Base-by-base conservation (phyloP, 768 basidiomycete genomes). In the Trichaptum fuscoviolaceum region DNA sequence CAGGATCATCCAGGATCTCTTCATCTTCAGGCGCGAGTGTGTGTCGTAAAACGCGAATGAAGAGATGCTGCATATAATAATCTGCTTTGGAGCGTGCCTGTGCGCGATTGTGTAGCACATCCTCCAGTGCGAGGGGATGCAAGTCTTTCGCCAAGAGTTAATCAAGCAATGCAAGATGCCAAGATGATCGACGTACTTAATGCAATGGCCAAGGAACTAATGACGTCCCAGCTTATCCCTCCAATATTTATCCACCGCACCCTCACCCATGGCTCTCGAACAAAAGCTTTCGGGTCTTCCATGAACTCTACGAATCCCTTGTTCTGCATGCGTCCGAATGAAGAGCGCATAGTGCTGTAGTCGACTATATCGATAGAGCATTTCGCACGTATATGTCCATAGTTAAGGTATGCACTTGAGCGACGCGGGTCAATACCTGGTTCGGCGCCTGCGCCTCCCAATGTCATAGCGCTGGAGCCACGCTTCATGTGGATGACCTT, bases 231-330 rank as follows among this genome's bases (percentile, higher is more conserved):
- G 69, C 84, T 78, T 52, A 83, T 77, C 6, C 90, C 90, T 25
- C 83, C 85, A 68, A 91, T 81, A 69, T 89, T 88, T 64, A 91
- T 90, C 89, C 89, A 92, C 63, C 90, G 77, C 20, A 89, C 90
- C 71, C 84, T 88, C 27, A 83, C 84, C 87, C 87, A 89, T 3
- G 83, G 75, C 68, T 86, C 84, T 65, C 80, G 79, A 65, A 76
- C 74, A 66, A 83, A 81, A 7, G 83, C 82, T 7, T 68, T 73
- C 17, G 73, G 72, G 67, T 83, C 78, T 20, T 78, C 71, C 76
- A 91, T 79, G 66, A 88, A 75, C 9, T 81, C 75, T n/a, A 88
- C 75, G 74, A 91, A 89, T 69, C 85, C 85, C 27, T 69, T 73
- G 69, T 91, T 90, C 63, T 80, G 82, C 84, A 89, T 86, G 65